Base-by-base conservation (phyloP, 1,284 basidiomycete genomes). In the Sanghuangporus weigelae region DNA sequence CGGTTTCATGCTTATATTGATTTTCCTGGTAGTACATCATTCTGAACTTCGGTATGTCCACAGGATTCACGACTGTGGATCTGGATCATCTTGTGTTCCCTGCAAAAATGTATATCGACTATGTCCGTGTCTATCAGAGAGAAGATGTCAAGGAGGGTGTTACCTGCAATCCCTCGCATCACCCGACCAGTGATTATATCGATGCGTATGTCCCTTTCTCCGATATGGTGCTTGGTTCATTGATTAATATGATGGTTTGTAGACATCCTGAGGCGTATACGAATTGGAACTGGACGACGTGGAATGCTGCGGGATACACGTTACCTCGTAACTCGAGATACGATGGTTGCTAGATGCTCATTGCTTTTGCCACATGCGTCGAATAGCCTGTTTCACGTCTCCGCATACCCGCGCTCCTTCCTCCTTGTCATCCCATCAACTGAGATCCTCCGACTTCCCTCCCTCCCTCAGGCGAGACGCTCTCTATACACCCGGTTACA, bases 61-160 rank as follows among this genome's bases (percentile, higher is more conserved):
- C 84, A 14, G 78, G 78, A 40, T 92, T 92, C 78, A 89, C 92
- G 72, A 69, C 71, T 53, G 84, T 84, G 68, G 87, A 92, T 73
- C 91, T 80, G 71, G 78, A 79, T 67, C 76, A 89, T 69, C 72
- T 92, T 49, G 69, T 74, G 59, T 93, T 93, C 78, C 91, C 91
- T 1, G 74, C 78, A 23, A 75, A 78, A 68, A 90, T 92, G 87
- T 84, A 83, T 67, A 74, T 93, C 61, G 90, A 93, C 72, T 92
- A 92, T 67, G 79, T 93, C 16, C 85, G 90, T 40, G 79, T 93
- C 51, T 93, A 93, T 68, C 90, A 93, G 73, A 81, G 87, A 31
- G 71, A 82, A 62, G 87, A 81, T 26, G 72, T 81, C 38, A 75
- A 78, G 71, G 78, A 85, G 57, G 84, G 81, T 4, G 67, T 87